Evolutionary conservation across 108 stramenopile genomes (phyloP), one percentile per base, ranked within the genome.

Genomic region (Cyclotella kingstonii): DNA sequence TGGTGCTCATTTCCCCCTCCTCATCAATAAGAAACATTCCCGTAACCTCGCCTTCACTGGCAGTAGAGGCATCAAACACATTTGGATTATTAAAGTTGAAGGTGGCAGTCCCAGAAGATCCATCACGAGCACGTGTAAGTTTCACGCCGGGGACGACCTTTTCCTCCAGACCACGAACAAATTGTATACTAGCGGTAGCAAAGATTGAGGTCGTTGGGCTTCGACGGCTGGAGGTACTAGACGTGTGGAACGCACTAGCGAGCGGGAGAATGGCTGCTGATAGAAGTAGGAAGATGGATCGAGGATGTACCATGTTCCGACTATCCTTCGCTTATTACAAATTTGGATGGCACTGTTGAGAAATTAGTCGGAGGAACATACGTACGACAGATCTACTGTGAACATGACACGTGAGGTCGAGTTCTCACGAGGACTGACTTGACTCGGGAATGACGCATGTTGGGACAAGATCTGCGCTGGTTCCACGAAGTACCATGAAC

Each of bases 1-100:
- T 80, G 17, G 86, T 91, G 2, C 38, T 57, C 47, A 81, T 73
- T 33, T 81, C 73, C 5, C 77, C 77, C 72, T 90, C 87, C 5
- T 84, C 84, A 58, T 89, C 87, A 12, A 78, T 47, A 50, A 89
- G 77, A 57, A 84, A 89, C 87, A 89, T 78, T 3, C 84, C 87
- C 0, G 84, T 85, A 35, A 89, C 60, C 19, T 84, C 87, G 3
- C 87, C 87, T 42, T 65, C 22, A 12, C 44, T 47, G 15, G 80
- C 50, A 17, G 87, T 89, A n/a, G 69, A 75, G 19, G 81, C 81
- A 76, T 89, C 87, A 53, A 89, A 89, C n/a, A 85, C 82, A 49
- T 89, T 89, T 40, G 87, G 87, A 52, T 80, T 84, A 41, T 49
- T 29, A 38, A 90, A 90, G 5, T 54, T 42, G 62, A 90, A 90